Evolutionary conservation across 495 filamentous ascomycete genomes (phyloP).

Genomic region (Rhypophila decipiens): DNA sequence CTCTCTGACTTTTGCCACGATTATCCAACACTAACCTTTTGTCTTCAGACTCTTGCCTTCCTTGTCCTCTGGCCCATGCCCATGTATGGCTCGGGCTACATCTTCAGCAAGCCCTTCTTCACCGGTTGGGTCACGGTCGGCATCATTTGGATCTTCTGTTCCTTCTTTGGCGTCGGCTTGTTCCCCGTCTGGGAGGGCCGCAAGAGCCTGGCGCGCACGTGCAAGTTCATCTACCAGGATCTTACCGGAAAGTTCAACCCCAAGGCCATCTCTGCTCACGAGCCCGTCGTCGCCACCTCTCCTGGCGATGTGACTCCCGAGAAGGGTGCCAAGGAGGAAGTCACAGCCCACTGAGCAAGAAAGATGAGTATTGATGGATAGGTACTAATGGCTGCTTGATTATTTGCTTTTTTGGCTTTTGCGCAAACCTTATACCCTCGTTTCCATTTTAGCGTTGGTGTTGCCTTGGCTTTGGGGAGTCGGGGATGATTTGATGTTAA

Average conservation of each 20-base stretch:
- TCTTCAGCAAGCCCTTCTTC: conserved; percentile 89
- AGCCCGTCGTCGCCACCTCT: conserved; percentile 10
- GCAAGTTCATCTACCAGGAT: conserved; percentile 63
- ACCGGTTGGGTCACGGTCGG: conserved; percentile 86
- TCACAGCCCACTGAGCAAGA: conserved; percentile 1
- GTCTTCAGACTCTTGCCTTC: conserved; percentile 54
- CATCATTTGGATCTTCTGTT: conserved; percentile 81
- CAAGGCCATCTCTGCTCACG: conserved; percentile 31
- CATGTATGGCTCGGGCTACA: conserved; percentile 79
- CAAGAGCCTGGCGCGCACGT: conserved; percentile 56
- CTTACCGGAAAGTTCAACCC: conserved; percentile 53
- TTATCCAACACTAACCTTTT: not conserved
- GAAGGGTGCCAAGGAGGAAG: conserved; percentile 19
- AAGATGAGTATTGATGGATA: not conserved
- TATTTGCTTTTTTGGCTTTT: not conserved
- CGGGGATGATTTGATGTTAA: not conserved
- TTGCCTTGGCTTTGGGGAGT: not conserved
- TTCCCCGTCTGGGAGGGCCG: conserved; percentile 82
- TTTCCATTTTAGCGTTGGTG: not conserved
- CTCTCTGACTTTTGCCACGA: not conserved
- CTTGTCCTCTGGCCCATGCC: conserved; percentile 93
- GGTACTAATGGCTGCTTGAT: not conserved
- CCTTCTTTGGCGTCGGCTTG: conserved; percentile 63
- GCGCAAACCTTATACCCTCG: not conserved
- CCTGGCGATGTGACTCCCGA: conserved; percentile 27